Evolutionary conservation across 1,284 basidiomycete genomes (phyloP).

Genomic region (Exobasidium cylindrosporum): DNA sequence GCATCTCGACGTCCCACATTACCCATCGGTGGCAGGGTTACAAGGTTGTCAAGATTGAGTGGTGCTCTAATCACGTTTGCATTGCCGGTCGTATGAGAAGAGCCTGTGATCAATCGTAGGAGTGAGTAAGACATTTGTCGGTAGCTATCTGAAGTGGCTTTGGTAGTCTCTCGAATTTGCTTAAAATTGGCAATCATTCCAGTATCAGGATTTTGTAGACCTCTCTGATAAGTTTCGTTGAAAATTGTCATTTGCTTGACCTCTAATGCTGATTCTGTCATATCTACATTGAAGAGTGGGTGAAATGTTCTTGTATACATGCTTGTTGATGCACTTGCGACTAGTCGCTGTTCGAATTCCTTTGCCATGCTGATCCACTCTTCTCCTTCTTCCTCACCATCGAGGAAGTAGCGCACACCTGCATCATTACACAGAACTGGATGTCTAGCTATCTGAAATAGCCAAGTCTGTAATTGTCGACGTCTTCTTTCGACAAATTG

Average conservation of each 20-base stretch:
- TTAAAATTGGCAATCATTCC: slow-evolving; percentile 2
- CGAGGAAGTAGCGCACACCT: slow-evolving; percentile 73
- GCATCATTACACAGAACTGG: slow-evolving; percentile 74
- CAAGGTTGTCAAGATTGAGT: slow-evolving; percentile 15
- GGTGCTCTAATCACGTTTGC: not conserved
- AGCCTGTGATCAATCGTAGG: slow-evolving; percentile 36
- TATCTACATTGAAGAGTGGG: slow-evolving; percentile 76
- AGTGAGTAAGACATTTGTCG: slow-evolving; percentile 34
- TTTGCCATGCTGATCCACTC: slow-evolving; percentile 10
- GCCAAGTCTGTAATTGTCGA: slow-evolving; percentile 74
- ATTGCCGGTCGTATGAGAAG: not conserved
- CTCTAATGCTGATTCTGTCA: slow-evolving; percentile 26
- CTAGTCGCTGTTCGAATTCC: not conserved
- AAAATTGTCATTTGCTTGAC: slow-evolving; percentile 30
- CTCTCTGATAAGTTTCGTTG: slow-evolving; percentile 19
- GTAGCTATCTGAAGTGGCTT: not conserved
- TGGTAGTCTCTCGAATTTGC: not conserved
- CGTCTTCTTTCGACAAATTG: slow-evolving; percentile 78
- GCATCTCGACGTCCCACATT: slow-evolving; percentile 60
- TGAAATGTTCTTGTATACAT: slow-evolving; percentile 79
- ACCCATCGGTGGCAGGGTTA: slow-evolving; percentile 54
- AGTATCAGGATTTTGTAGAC: slow-evolving; percentile 20
- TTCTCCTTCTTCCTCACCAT: slow-evolving; percentile 26
- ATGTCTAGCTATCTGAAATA: slow-evolving; percentile 70
- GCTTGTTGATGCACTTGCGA: slow-evolving; percentile 10